Conservation (phyloP, 2,329 filamentous ascomycete genomes). For the Microdochium paspali region DNA sequence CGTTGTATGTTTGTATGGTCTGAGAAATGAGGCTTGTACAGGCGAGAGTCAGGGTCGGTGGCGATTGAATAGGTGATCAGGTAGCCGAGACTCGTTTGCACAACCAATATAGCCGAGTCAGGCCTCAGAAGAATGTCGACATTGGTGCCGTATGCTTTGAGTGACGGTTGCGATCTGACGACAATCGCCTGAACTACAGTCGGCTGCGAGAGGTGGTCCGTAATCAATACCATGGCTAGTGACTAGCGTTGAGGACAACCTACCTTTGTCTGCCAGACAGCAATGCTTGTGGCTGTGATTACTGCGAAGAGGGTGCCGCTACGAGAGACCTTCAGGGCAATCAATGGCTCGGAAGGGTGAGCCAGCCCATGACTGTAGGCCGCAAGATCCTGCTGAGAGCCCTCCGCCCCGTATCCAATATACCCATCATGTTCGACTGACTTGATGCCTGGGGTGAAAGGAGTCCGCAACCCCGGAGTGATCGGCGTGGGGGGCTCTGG, state of each 20-base stretch:
- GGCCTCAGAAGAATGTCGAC: constrained; percentile 77
- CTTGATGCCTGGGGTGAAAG: constrained; percentile 46
- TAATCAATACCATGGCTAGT: constrained; percentile 8
- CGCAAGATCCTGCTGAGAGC: constrained; percentile 15
- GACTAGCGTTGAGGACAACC: constrained; percentile 10
- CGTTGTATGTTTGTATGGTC: constrained; percentile 56
- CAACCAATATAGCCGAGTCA: constrained; percentile 84
- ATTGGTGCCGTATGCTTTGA: constrained; percentile 78
- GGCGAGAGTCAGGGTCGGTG: constrained; percentile 69
- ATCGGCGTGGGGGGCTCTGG: constrained; percentile 18
- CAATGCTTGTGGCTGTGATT: constrained; percentile 75
- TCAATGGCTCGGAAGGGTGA: constrained; percentile 50
- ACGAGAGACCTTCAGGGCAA: constrained; percentile 68
- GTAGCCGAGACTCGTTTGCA: constrained; percentile 78
- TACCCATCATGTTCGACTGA: constrained; percentile 46
- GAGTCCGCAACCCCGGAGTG: constrained; percentile 37
- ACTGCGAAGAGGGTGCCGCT: constrained; percentile 78
- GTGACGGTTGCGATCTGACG: constrained; percentile 69
- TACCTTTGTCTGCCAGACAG: constrained; percentile 96
- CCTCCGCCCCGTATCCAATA: constrained; percentile 18
- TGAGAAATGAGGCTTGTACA: constrained; percentile 76
- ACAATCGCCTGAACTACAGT: constrained; percentile 81
- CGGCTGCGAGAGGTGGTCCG: constrained; percentile 45
- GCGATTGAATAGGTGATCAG: constrained; percentile 92
- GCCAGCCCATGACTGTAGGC: constrained; percentile 26